Percentiles rank a stretch among this genome's conserved stretches.
Conservation (phyloP, 805 yeast species). For the Cyberlindnera japonica region DNA sequence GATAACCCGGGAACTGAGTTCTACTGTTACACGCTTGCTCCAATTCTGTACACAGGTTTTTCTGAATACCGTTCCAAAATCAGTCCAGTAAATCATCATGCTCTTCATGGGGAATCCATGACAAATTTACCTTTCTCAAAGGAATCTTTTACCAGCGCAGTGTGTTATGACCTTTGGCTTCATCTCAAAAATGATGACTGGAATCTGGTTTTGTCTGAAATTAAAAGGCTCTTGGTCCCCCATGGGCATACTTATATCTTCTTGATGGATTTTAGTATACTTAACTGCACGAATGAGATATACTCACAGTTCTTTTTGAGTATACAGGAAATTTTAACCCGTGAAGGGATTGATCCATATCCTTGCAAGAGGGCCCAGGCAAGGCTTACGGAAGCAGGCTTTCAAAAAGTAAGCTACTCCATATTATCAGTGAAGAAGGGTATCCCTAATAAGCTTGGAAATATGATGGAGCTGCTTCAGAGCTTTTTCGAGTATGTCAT, state of each 20-base stretch:
- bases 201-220: conserved; percentile 20
- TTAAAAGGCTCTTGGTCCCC: conserved; percentile 17
- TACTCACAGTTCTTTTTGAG: conserved; percentile 15
- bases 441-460: conserved; percentile 21
- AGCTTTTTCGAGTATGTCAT: conserved; percentile 22
- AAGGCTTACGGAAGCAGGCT: conserved; percentile 24
- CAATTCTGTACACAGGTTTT: conserved; percentile 14
- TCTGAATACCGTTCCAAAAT: conserved; percentile 13
- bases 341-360: conserved; percentile 24
- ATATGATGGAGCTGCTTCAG: conserved; percentile 22
- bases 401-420: conserved; percentile 18
- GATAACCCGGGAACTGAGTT: conserved; percentile 23
- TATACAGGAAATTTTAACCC: conserved; percentile 12
- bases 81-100: conserved; percentile 26
- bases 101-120: conserved; percentile 20
- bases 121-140: conserved; percentile 20
- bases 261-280: conserved; percentile 20
- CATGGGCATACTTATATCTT: conserved; percentile 20
- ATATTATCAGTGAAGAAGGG: conserved; percentile 24
- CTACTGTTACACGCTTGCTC: conserved; percentile 19
- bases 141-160: conserved; percentile 17
- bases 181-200: conserved; percentile 22
- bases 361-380: conserved; percentile 22
- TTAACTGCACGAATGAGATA: conserved; percentile 19
- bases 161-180: conserved; percentile 22